phyloP scores from a whole-genome alignment of 2,329 filamentous ascomycete species.

The Fusarium tuaranense region DNA sequence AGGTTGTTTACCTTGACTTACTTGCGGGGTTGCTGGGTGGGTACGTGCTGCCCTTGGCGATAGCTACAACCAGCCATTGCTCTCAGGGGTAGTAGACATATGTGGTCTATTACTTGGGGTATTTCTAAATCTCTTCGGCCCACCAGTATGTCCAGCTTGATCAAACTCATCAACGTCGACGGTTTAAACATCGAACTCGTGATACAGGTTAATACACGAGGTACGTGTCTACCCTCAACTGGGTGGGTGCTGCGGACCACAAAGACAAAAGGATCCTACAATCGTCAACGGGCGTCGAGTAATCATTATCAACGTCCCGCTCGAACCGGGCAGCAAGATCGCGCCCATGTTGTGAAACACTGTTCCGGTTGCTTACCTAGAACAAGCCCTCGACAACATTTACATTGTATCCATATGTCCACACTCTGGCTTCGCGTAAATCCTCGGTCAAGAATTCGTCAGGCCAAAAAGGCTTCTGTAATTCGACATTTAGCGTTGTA shows the following conservation, averaged over 20 bases:
- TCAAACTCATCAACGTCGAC: no score
- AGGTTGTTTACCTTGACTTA: no score
- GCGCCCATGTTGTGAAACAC: constrained; percentile 50
- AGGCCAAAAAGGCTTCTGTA: constrained; percentile 42
- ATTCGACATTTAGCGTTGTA: background rate
- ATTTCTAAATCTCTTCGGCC: no score
- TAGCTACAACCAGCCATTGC: no score
- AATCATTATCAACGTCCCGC: constrained; percentile 36
- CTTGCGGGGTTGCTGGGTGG: no score
- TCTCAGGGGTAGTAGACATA: no score
- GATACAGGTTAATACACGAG: no score
- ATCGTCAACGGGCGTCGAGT: background rate
- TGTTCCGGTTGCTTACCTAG: constrained; percentile 52
- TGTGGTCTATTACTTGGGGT: no score
- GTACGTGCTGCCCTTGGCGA: no score
- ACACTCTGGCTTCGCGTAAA: constrained; percentile 50
- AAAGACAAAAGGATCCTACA: constrained; percentile 49
- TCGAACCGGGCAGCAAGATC: constrained; percentile 47
- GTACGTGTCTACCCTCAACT: no score
- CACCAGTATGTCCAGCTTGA: no score
- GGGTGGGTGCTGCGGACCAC: constrained; percentile 38
- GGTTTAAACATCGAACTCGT: no score
- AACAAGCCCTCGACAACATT: constrained; percentile 51
- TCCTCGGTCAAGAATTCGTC: constrained; percentile 48
- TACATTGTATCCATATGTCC: constrained; percentile 57